Conservation (phyloP, 805 yeast species). For the Lipomyces starkeyi region DNA sequence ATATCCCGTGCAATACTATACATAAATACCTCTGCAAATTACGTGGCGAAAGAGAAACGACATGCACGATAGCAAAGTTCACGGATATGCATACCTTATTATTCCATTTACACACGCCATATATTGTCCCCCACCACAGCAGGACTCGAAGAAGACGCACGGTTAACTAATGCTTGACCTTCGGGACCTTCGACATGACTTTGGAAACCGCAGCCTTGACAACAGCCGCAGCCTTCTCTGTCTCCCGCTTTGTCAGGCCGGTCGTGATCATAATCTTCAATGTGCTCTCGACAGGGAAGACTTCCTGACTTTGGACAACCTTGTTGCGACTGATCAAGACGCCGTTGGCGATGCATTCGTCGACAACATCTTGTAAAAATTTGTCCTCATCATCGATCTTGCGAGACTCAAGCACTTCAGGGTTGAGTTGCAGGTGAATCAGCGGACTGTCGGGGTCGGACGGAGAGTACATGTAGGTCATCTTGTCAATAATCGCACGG, state of each 20-base stretch:
- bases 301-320: constrained; percentile 71
- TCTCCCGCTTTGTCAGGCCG: constrained; percentile 54
- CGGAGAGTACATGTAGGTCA: constrained; percentile 29
- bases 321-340: constrained; percentile 71
- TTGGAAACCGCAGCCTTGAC: constrained; percentile 39
- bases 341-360: constrained; percentile 57
- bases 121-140: too few species aligned
- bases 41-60: too few species aligned
- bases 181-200: constrained; percentile 35
- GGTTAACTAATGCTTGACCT: constrained; percentile 20
- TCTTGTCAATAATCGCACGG: constrained; percentile 48
- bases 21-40: too few species aligned
- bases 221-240: constrained; percentile 50
- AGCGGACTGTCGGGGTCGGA: constrained; percentile 61
- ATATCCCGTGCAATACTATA: too few species aligned
- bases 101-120: too few species aligned
- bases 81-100: too few species aligned
- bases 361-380: constrained; percentile 71
- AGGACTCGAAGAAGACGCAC: too few species aligned
- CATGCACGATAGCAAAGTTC: too few species aligned
- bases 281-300: constrained; percentile 69
- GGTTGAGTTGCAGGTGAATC: constrained; percentile 65
- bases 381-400: constrained; percentile 57
- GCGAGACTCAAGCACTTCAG: constrained; percentile 47
- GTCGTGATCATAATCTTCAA: constrained; percentile 59